Percentiles rank a stretch among this genome's conserved stretches.
Evolutionary conservation across 192 early-diverging fungal species (phyloP).

Genomic region (Phycomyces blakesleeanus): DNA sequence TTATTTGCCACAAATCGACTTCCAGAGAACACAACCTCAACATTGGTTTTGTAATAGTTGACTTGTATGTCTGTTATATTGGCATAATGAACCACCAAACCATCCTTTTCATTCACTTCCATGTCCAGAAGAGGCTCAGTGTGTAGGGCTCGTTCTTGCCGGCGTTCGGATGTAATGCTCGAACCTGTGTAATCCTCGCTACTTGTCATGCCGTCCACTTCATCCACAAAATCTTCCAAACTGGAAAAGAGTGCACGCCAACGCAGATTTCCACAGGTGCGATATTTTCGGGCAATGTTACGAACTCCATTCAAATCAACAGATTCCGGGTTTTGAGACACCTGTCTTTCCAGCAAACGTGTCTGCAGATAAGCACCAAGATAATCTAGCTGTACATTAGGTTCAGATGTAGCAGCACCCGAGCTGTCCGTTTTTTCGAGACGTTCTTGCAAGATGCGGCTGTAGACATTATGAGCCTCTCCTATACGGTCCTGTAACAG

Average conservation of each 20-base stretch:
- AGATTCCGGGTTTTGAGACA: neutral
- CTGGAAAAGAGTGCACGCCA: slow-evolving; percentile 41
- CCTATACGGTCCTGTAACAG: slow-evolving; percentile 43
- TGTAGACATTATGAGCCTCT: slow-evolving; percentile 27
- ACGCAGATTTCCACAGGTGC: slow-evolving; percentile 33
- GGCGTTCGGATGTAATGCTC: neutral
- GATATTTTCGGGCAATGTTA: slow-evolving; percentile 30
- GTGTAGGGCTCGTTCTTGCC: slow-evolving; percentile 16
- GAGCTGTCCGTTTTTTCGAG: neutral
- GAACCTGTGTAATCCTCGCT: neutral
- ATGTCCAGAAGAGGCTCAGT: slow-evolving; percentile 38
- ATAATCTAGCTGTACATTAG: slow-evolving; percentile 42
- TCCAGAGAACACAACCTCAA: slow-evolving; percentile 47
- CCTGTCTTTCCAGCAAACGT: slow-evolving; percentile 25
- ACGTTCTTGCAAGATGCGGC: neutral
- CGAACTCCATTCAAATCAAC: slow-evolving; percentile 22
- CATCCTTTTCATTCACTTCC: slow-evolving; percentile 28
- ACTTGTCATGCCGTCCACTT: slow-evolving; percentile 15
- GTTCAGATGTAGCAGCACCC: slow-evolving; percentile 14
- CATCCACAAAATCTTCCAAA: slow-evolving; percentile 34
- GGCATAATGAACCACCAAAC: slow-evolving; percentile 31
- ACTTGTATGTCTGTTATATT: slow-evolving; percentile 35
- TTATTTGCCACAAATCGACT: slow-evolving; percentile 33
- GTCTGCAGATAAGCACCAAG: slow-evolving; percentile 41
- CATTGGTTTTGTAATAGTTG: slow-evolving; percentile 43